Base-by-base conservation (phyloP, 2,329 filamentous ascomycete genomes). In the Escovopsis sp. region DNA sequence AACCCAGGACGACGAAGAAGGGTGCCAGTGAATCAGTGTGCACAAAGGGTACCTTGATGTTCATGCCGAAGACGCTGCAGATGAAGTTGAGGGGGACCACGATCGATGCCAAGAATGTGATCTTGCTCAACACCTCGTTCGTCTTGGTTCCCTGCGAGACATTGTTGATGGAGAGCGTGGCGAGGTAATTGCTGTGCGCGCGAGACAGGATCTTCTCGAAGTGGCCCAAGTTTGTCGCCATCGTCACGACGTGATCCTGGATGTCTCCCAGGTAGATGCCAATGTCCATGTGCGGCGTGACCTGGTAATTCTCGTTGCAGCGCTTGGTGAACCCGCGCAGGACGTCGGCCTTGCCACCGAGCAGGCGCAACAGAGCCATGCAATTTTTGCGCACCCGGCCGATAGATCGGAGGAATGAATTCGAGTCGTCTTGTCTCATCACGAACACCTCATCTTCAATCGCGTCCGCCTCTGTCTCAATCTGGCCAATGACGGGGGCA, bases 231-330 rank as follows among this genome's bases (percentile, higher is more conserved):
- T 94, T 98, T 51, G 84, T 91, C 74, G 94, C 94, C 89, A 96
- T 96, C 37, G 91, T 98, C 45, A 98, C 86, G 41, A 98, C 89
- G 72, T 98, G 91, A 64, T 98, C 91, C 62, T 98, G 91, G 49
- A 98, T 95, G 64, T 98, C 91, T 55, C 86, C 86, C 31, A 98
- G 74, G 57, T 98, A 98, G 54, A 98, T 76, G 16, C 88, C 91
- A 50, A 98, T 94, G 57, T 98, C 91, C 66, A 91, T 91, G 38
- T 88, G 84, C 7, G 91, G 91, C 1, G 91, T 94, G 40, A 96
- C 84, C 50, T 85, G 83, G 68, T 94, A 96, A 49, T 94, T 86
- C 57, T 95, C 89, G 59, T 96, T 98, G 74, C 91, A 98, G 40
- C 93, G 85, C 68, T 98, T 98, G 40, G 91, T 93, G 57, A 98